phyloP scores from a whole-genome alignment of 345 rosid species.

The Dipteronia sinensis region DNA sequence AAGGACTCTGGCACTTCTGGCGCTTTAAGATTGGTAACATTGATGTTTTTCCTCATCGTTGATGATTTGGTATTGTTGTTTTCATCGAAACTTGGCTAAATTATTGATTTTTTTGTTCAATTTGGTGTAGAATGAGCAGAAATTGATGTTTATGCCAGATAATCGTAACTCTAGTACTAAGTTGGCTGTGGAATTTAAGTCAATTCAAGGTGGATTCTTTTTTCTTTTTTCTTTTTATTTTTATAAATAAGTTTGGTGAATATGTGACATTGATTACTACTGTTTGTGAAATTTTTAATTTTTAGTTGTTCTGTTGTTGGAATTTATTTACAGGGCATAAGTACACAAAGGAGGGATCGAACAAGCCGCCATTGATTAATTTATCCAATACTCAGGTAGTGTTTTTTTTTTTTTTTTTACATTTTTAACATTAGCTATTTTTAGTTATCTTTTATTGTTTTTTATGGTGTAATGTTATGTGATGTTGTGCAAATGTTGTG shows the following conservation, averaged over 20 bases:
- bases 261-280: neutral
- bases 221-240: too few relatives aligned
- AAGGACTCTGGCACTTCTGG: slow-evolving; percentile 88
- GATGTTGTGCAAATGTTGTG: neutral
- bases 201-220: slow-evolving; percentile 54
- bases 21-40: slow-evolving; percentile 54
- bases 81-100: too few relatives aligned
- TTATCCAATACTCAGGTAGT: slow-evolving; percentile 70
- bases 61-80: neutral
- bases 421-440: neutral
- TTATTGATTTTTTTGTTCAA: neutral
- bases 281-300: neutral
- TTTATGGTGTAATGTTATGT: neutral
- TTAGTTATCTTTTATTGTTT: slow-evolving; percentile 1
- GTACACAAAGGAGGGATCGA: slow-evolving; percentile 77
- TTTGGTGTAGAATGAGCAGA: slow-evolving; percentile 55
- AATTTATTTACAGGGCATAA: slow-evolving; percentile 55
- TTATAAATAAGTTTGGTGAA: too few relatives aligned
- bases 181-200: slow-evolving; percentile 65
- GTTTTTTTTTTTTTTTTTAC: neutral
- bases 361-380: slow-evolving; percentile 89
- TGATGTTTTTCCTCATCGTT: neutral
- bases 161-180: slow-evolving; percentile 66
- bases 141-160: slow-evolving; percentile 63
- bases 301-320: slow-evolving; percentile 10